Base-by-base conservation (phyloP, 1,284 basidiomycete species). In the Acaromyces ingoldii region DNA sequence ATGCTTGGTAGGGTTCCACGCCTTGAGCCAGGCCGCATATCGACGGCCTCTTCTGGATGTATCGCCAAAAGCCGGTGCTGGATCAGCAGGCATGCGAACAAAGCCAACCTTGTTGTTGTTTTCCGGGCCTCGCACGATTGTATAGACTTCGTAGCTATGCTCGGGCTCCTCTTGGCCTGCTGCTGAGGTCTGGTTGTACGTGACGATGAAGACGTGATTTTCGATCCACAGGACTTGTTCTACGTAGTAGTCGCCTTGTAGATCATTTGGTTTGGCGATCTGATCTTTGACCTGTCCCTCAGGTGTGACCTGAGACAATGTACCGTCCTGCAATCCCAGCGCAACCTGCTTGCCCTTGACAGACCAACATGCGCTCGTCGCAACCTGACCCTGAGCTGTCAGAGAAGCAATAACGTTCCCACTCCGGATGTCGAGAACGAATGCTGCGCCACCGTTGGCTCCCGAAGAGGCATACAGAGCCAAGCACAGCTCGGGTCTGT, bases 281-380 rank as follows among this genome's bases (percentile, higher is more conserved):
- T 82, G 80, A 45, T 81, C 83, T 66, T 87, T 84, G 7, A 79
- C 78, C 5, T 79, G 70, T 71, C 84, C 83, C 4, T 80, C 79
- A 17, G 85, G 81, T 33, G 81, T 80, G 70, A 84, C 87, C 2
- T 87, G 84, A 36, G 85, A 72, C 28, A 91, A 83, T 52, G 86
- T 83, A 3, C 89, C 88, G 17, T 79, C 81, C 53, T 81, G 81
- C 13, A 88, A 76, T 26, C 86, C 89, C 36, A 89, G 81, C 0
- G 86, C 88, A 29, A 91, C 76, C 59, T 89, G 88, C 72, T 89
- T 91, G 40, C 88, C 89, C 70, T 88, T 89, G 1, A 87, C 84
- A 2, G 89, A 90, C 88, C 89, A 91, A 19, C 84, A 82, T 4
- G 85, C 85, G 85, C 58, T 42, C 1, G 63, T 63, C 34, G 62